Evolutionary conservation across 331 rosid species (phyloP), one percentile per base, ranked within the genome.

Genomic region (Malus hybrid): DNA sequence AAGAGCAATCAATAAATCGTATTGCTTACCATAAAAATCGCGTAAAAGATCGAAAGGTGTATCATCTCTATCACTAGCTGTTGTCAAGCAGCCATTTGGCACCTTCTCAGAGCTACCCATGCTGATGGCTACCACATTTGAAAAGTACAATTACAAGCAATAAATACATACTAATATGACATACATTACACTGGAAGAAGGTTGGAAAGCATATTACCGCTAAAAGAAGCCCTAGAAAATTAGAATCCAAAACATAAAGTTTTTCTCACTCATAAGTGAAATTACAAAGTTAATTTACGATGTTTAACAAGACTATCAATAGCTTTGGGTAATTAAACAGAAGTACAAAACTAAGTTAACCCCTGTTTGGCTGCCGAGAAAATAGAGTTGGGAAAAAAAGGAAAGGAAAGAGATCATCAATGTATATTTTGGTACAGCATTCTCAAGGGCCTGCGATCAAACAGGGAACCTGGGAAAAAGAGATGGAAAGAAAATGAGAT

Each of bases 21-120:
- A 63, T 1, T 7, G 18, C 28, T 16, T 24, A 72, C 76, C 67
- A 24, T 20, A 59, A 28, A 72, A 57, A 22, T 56, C 36, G 15
- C 18, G 33, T 28, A 34, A 22, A 10, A 57, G 60, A 36, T 72
- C 16, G 18, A 72, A 57, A 7, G 76, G 76, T 0, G 71, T 12
- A 39, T 67, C 54, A 36, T 20, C 32, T 67, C 54, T 6, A 36
- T 2, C 31, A 7, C 22, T 28, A 6, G 31, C 73, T 20, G n/a
- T 67, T 67, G 71, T 52, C 71, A 67, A 67, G 31, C 33, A 72
- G 34, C 13, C 75, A 32, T 32, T 71, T 56, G 75, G 65, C 13
- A 55, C 15, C 29, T 31, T 56, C 55, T 64, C 44, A 64, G 42
- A 64, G 44, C 68, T 36, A 36, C 76, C 39, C 56, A 60, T 57